Conservation (phyloP, 129 eudicot species). For the Ambrosia artemisiifolia region DNA sequence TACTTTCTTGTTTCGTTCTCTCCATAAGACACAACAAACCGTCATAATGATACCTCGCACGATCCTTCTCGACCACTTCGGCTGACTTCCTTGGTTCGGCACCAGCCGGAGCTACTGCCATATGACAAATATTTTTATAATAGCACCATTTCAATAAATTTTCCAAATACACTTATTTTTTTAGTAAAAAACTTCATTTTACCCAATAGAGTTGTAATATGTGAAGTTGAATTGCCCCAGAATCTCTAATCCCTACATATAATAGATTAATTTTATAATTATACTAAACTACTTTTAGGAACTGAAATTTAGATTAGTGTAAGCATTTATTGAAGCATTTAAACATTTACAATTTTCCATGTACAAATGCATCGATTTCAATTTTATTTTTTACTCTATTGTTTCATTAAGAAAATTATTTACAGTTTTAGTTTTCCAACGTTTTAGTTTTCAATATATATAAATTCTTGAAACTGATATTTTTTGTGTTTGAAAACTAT, state of each 20-base stretch:
- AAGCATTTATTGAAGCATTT: slow-evolving; percentile 31
- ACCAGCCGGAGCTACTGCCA: too few relatives aligned
- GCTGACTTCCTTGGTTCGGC: too few relatives aligned
- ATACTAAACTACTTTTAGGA: slow-evolving; percentile 22
- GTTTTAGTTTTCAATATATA: neutral
- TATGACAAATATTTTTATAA: too few relatives aligned
- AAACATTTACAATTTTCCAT: slow-evolving; percentile 27
- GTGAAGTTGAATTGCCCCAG: neutral
- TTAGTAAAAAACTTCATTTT: too few relatives aligned
- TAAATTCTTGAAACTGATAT: slow-evolving; percentile 10
- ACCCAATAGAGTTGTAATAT: too few relatives aligned
- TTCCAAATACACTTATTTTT: too few relatives aligned
- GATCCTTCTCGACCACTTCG: too few relatives aligned
- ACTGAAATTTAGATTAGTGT: slow-evolving; percentile 35
- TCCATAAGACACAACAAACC: too few relatives aligned
- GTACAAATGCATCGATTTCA: slow-evolving; percentile 22
- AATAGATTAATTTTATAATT: slow-evolving; percentile 20
- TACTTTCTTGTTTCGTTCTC: too few relatives aligned
- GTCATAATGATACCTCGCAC: too few relatives aligned
- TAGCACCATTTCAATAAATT: too few relatives aligned
- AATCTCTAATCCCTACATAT: slow-evolving; percentile 33
- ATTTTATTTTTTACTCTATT: neutral
- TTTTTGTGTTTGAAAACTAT: neutral
- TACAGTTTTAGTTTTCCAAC: slow-evolving; percentile 10
- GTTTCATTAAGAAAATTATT: slow-evolving; percentile 4